Percentiles rank a stretch among this genome's conserved stretches.
These are phyloP conservation scores for Hypoxylon intermedium DNA, from an alignment of 495 filamentous ascomycete genomes.

Conservation along the genomic window DNA sequence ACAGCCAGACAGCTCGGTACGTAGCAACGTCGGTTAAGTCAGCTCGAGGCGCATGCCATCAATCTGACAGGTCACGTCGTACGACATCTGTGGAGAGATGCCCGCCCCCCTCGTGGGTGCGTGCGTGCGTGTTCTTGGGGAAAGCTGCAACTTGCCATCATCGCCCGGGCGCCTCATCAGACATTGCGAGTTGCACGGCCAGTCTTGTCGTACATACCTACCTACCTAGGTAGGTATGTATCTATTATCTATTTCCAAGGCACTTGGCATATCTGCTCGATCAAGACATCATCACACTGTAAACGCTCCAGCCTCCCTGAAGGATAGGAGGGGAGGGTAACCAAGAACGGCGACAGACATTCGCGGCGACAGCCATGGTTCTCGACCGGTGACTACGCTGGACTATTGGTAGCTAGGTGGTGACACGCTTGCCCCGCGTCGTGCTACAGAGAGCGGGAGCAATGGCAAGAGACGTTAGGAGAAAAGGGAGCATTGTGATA, in stretches of 20 bases:
- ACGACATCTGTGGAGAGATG: conserved; percentile 40
- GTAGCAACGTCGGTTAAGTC: conserved; percentile 31
- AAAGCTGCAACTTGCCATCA: conserved; percentile 24
- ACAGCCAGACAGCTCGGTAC: too few relatives aligned
- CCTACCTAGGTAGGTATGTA: too few relatives aligned
- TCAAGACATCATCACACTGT: too few relatives aligned
- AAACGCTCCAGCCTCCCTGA: too few relatives aligned
- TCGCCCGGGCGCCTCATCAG: conserved; percentile 30
- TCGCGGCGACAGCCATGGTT: background rate
- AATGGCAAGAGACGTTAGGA: conserved; percentile 15
- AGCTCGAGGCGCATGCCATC: conserved; percentile 40
- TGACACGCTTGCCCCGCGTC: conserved; percentile 8
- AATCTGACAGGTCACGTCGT: conserved; percentile 45
- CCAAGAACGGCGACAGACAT: conserved; percentile 10
- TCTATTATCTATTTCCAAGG: too few relatives aligned
- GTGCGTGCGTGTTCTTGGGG: conserved; percentile 5
- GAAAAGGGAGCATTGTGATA: conserved; percentile 24
- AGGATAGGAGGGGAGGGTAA: too few relatives aligned
- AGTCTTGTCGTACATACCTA: too few relatives aligned
- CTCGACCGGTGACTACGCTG: conserved; percentile 7
- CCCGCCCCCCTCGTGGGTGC: conserved; percentile 34
- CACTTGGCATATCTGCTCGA: too few relatives aligned
- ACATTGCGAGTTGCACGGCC: too few relatives aligned
- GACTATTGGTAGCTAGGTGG: conserved; percentile 4
- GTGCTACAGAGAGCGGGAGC: conserved; percentile 11